Base-by-base conservation (phyloP, 495 filamentous ascomycete genomes). In the Xylaria curta region DNA sequence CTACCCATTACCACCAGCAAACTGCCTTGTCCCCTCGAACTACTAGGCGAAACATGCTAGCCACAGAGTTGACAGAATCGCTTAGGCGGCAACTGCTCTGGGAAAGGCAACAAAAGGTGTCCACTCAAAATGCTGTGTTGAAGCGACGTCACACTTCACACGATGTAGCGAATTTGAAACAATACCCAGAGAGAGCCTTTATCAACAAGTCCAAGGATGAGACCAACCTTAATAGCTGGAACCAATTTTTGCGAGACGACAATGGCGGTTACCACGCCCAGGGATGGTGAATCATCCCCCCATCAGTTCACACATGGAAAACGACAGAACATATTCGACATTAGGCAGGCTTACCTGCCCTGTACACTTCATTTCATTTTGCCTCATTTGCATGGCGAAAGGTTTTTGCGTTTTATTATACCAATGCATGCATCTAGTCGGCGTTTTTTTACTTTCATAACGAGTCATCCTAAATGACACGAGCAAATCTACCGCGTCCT, bases 1-100 rank as follows among this genome's bases (percentile, higher is more conserved):
- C 91, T 89, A 66, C 82, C 78, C 71, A 70, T 59, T 86, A 87
- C 62, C 88, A 90, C 24, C 90, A 91, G 70, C 89, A 89, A 68
- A 86, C 86, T 26, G 89, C 91, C 5, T 82, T 94, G 47, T 98
- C 96, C 8, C 96, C 96, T 0, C 89, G 94, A 69, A 97, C 97
- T 0, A 99, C 97, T 0, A 90, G 97, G 58, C 89, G 95, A 56
- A 97, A 99, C 81, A 99, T 99, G 96, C 88, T 99, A 68, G 91
- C 94, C 44, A 95, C 94, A 31, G 96, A 99, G 82, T 85, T 99
- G 73, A 85, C 85, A 49, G 85, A 86, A 73, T 85, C 83, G 1
- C 83, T 86, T 7, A 82, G 85, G 31, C 76, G 85, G 33, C 81
- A 85, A 46, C 83, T 86, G 44, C 80, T 86, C 21, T 84, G 82